Base-by-base conservation (phyloP, 2,329 filamentous ascomycete genomes). In the Teratosphaeria destructans region DNA sequence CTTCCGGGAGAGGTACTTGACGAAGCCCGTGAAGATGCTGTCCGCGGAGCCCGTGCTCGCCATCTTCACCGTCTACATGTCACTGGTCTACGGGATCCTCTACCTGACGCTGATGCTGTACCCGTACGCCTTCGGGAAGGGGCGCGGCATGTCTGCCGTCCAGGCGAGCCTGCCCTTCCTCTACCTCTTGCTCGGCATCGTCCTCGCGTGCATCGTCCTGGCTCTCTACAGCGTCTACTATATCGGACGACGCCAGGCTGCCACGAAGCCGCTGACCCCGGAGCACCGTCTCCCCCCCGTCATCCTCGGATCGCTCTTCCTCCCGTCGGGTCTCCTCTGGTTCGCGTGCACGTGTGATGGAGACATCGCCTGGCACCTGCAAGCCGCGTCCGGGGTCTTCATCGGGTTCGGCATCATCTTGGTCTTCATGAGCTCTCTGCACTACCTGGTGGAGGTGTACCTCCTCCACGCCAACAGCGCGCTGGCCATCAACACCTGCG, bases 281-380 rank as follows among this genome's bases (percentile, higher is more conserved):
- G 79, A 81, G 64, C 75, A 76, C 34, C 73, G 78, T 1, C 71
- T 81, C 0, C 71, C 74, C 4, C 76, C 77, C 0, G 75, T 78
- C 63, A 82, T 85, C 63, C 64, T 79, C 10, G 82, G 79, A 2
- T 75, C 78, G 3, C 61, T 82, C 14, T 71, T 80, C 3, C 68
- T 78, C 0, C 75, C 78, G 2, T 70, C 73, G 7, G 77, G 78
- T 1, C 68, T 82, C 23, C 80, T 82, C 63, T 79, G 77, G 78
- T 82, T 81, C 61, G 78, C 75, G 0, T 82, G 78, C 79, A 80
- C 81, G 1, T 78, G 74, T 1, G 72, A 77, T 55, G 71, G 69
- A 10, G 73, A 73, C 60, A 77, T 76, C 53, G 70, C 57, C 14
- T 60, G 66, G 3, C 76, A 74, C 72, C 73, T 75, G 11, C 76